Evolutionary conservation across 1,284 basidiomycete species (phyloP), one percentile per base, ranked within the genome.

Genomic region (Papiliotrema flavescens): DNA sequence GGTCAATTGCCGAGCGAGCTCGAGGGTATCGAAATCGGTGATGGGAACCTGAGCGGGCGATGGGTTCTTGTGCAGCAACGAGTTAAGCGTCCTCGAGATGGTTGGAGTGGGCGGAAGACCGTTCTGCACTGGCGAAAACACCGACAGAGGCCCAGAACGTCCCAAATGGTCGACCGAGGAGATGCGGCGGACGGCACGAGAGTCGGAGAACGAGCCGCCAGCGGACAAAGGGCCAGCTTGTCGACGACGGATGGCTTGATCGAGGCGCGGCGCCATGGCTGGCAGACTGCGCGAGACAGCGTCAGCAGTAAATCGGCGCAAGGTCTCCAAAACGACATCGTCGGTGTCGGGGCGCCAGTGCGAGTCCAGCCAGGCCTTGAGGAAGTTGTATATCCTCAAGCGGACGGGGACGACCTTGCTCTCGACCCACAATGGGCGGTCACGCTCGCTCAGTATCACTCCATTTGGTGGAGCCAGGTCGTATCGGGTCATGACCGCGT

Each of bases 1-100:
- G 1, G 96, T 98, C 51, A 99, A 78, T 72, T 99, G 96, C 39
- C 96, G 83, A 0, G 93, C 95, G 19, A 98, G 76, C 75, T 98
- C 96, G 32, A 94, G 75, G 1, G 94, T 81, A 65, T 98, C 92
- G 69, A 98, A 93, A 66, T 98, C 95, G n/a, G 87, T 87, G 9
- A 97, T 79, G 23, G 80, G 76, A 48, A 95, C 83, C 2, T 83
- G 82, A 63, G 84, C 52, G 24, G 62, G 36, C 6, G 61, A 24
- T 3, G 51, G 43, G 0, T 59, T 46, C 47, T 66, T 67, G 11
- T 61, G 64, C 70, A 62, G 82, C 73, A 41, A 53, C 19, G 82
- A 77, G 28, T 94, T 80, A 20, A 98, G 79, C 0, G 84, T 79
- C 77, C 91, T 93, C 57, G 85, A 89, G 79, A 98, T 89, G 62